phyloP scores from a whole-genome alignment of 2,329 filamentous ascomycete species.

The Aureobasidium mangrovei region DNA sequence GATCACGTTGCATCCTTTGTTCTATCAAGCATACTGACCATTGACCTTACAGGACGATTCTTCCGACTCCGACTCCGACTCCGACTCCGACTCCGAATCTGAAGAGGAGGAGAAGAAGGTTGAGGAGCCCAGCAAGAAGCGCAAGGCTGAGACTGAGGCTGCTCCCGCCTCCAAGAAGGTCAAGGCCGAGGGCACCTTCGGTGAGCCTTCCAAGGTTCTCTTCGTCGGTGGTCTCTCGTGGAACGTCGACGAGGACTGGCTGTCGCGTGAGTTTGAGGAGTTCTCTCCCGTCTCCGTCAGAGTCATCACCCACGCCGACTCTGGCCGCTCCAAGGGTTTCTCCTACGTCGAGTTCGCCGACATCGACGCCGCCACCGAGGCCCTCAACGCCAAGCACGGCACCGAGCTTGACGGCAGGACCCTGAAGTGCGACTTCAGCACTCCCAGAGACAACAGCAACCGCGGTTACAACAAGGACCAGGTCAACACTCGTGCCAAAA shows the following conservation, averaged over 20 bases:
- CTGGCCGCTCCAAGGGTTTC: slow-evolving; percentile 78
- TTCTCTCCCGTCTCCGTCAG: slow-evolving; percentile 65
- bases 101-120: slow-evolving; percentile 35
- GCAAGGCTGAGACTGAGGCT: slow-evolving; percentile 35
- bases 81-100: slow-evolving; percentile 21
- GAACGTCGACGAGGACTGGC: slow-evolving; percentile 77
- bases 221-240: slow-evolving; percentile 88
- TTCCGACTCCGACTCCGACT: slow-evolving; percentile 18
- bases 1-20: neutral
- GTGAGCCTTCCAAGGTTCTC: slow-evolving; percentile 54
- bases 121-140: slow-evolving; percentile 34
- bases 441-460: slow-evolving; percentile 39
- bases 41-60: neutral
- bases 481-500: slow-evolving; percentile 49
- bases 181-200: slow-evolving; percentile 41
- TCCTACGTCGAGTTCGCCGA: slow-evolving; percentile 83
- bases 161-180: slow-evolving; percentile 34
- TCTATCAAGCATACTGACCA: neutral
- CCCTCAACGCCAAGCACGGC: slow-evolving; percentile 66
- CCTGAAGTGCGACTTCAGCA: slow-evolving; percentile 73
- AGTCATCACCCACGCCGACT: slow-evolving; percentile 74
- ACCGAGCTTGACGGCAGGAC: slow-evolving; percentile 63
- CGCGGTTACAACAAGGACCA: slow-evolving; percentile 44
- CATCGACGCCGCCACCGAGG: slow-evolving; percentile 58
- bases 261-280: slow-evolving; percentile 71